Conservation (phyloP, 2,329 filamentous ascomycete species). For the Trichoderma sp. region DNA sequence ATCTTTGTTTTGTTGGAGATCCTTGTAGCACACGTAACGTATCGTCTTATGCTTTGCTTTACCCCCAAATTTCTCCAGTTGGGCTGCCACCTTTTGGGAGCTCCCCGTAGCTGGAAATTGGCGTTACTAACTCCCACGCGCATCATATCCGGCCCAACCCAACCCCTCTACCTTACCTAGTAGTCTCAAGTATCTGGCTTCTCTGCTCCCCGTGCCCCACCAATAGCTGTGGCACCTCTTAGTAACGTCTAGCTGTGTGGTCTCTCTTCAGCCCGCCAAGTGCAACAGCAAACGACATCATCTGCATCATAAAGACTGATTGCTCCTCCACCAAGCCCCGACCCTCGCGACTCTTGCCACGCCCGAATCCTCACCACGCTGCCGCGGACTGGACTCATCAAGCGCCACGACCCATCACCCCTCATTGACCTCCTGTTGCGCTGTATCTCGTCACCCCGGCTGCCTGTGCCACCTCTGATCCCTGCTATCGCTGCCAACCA, state of each 20-base stretch:
- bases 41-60: not conserved
- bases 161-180: not conserved
- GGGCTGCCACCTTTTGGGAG: not conserved
- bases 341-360: conserved; percentile 17
- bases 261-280: conserved; percentile 28
- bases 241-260: conserved; percentile 19
- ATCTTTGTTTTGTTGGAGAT: not conserved
- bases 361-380: not conserved
- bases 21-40: not conserved
- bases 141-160: conserved; percentile 11
- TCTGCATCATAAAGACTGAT: conserved; percentile 27
- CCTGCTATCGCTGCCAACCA: conserved; percentile 46
- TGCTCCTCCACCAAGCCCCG: conserved; percentile 25
- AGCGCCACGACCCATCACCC: not conserved
- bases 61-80: not conserved
- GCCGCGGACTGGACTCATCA: not conserved
- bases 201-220: conserved; percentile 16
- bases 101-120: not conserved
- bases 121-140: not conserved
- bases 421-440: conserved; percentile 13
- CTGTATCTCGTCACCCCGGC: conserved; percentile 28
- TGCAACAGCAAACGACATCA: conserved; percentile 32
- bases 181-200: conserved; percentile 17
- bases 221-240: conserved; percentile 17
- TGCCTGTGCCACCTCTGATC: conserved; percentile 27